A percentile compares a stretch with the other conserved stretches of the same genome.
These are phyloP conservation scores for Heterobasidion annosum DNA, from an alignment of 1,284 basidiomycete genomes.

Conservation along the genomic window DNA sequence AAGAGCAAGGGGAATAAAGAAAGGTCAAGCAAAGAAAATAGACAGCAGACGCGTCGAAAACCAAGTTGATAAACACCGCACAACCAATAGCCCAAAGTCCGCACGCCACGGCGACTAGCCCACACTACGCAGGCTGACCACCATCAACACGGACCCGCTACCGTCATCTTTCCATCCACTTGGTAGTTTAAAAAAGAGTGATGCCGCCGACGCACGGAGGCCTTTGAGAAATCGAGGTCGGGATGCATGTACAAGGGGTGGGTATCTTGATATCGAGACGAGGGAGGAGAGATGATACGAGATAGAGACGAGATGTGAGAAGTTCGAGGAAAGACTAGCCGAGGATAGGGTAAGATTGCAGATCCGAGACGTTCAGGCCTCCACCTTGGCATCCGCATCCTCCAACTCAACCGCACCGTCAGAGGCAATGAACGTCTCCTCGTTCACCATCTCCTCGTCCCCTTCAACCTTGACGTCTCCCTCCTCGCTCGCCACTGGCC, in stretches of 20 bases:
- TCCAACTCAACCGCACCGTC: slow-evolving; percentile 7
- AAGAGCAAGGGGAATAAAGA: slow-evolving; percentile 1
- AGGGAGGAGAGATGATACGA: background rate
- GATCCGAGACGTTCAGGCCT: slow-evolving; percentile 1
- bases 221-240: background rate
- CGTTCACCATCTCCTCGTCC: background rate
- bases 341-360: background rate
- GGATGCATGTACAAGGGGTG: slow-evolving; percentile 12
- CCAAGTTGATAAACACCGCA: slow-evolving; percentile 38
- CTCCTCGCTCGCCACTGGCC: background rate
- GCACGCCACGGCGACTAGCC: slow-evolving; percentile 51
- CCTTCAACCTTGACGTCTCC: background rate
- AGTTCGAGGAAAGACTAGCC: background rate
- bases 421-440: background rate
- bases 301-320: background rate
- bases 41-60: slow-evolving; percentile 20
- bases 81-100: slow-evolving; percentile 57
- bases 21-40: slow-evolving; percentile 15
- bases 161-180: slow-evolving; percentile 33
- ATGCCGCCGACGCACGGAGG: background rate
- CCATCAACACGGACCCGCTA: slow-evolving; percentile 22
- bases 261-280: slow-evolving; percentile 15
- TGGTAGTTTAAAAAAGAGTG: background rate
- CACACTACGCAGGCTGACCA: slow-evolving; percentile 24
- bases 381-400: slow-evolving; percentile 11